Base-by-base conservation (phyloP, 139 green algal genomes). In the Chlorella sp. region DNA sequence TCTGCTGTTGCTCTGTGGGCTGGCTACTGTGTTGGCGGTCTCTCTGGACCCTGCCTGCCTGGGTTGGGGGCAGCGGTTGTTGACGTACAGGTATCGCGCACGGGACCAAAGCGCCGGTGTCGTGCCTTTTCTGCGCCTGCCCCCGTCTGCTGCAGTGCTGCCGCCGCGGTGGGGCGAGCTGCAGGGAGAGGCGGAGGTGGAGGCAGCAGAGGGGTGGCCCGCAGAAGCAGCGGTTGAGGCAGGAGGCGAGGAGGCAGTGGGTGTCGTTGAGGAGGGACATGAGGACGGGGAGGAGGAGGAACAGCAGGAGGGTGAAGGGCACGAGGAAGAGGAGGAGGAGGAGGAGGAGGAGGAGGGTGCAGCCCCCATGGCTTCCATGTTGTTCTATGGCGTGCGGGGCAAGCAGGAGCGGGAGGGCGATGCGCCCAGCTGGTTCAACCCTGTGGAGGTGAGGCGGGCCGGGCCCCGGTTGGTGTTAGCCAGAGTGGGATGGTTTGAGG, bases 321-420 rank as follows among this genome's bases (percentile, higher is more conserved):
- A n/a, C n/a, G 80, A 88, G 68, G 77, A 88, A 16, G 75, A 32
- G 22, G 73, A 66, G 11, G 80, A 39, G 36, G 57, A 36, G 48
- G 86, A 88, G 39, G 87, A 84, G 22, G 85, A 88, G 11, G 40
- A 86, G 64, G 84, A 90, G 18, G 64, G 60, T 4, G 48, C 48
- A 60, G 57, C 71, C 24, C 69, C 24, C 0, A 21, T 87, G n/a
- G 87, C 88, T 69, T 93, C 89, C 79, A 90, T 91, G 19, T 92
- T 97, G 30, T 97, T 97, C 86, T 96, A 92, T 34, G 95, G 95
- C 22, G 95, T 97, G 24, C 80, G 91, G 0, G 95, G 95, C 14
- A 60, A 94, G 83, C 92, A 96, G 83, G 85, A 91, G 85, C 91
- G 94, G 57, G 95, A 97, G 90, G 93, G 92, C 0, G 96, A 94